phyloP scores from a whole-genome alignment of 192 early-diverging fungal genomes.

The Coemansia sp. region DNA sequence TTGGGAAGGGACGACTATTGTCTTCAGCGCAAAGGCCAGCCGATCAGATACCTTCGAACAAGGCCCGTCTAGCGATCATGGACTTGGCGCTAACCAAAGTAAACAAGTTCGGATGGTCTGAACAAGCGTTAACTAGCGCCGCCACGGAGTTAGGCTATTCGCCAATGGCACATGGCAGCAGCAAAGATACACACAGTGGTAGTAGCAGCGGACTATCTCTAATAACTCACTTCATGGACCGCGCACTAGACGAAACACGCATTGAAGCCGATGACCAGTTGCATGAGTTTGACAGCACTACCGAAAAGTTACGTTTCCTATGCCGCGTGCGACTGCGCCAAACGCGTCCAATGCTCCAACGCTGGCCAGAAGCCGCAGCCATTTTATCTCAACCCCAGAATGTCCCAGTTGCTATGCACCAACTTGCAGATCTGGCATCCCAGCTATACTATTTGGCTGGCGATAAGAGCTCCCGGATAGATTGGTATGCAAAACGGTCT shows the following conservation, averaged over 20 bases:
- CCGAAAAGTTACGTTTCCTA: conserved; percentile 62
- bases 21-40: not conserved
- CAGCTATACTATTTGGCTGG: conserved; percentile 89
- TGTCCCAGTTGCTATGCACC: conserved; percentile 61
- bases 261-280: conserved; percentile 63
- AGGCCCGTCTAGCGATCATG: conserved; percentile 53
- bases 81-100: conserved; percentile 67
- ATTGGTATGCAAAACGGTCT: conserved; percentile 87
- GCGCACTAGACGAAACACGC: conserved; percentile 58
- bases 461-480: conserved; percentile 74
- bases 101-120: conserved; percentile 72
- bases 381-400: conserved; percentile 82
- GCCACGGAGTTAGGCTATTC: conserved; percentile 69
- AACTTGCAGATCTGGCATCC: conserved; percentile 72
- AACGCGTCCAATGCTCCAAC: conserved; percentile 67
- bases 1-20: not conserved
- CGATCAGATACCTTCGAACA: conserved; percentile 2
- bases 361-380: conserved; percentile 76
- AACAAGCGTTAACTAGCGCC: conserved; percentile 61
- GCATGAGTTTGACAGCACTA: conserved; percentile 42
- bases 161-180: conserved; percentile 61
- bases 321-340: conserved; percentile 65
- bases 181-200: conserved; percentile 36
- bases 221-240: conserved; percentile 73
- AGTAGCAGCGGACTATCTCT: conserved; percentile 65